Conservation (phyloP, 1,284 basidiomycete genomes). For the Boletus subluridellus region DNA sequence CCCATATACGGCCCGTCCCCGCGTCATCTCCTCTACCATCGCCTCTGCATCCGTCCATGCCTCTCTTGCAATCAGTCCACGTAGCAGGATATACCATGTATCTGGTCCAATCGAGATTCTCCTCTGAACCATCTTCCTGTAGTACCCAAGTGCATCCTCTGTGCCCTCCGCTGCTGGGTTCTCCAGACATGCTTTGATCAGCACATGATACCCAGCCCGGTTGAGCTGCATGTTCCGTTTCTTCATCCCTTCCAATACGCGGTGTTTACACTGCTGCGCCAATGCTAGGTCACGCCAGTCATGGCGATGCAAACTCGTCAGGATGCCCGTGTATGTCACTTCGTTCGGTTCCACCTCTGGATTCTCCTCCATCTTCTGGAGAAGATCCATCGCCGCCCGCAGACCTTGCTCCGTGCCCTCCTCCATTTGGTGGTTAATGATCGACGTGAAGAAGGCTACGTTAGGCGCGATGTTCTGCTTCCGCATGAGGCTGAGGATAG, state of each 20-base stretch:
- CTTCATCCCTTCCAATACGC: conserved; percentile 62
- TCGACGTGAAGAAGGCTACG: conserved; percentile 66
- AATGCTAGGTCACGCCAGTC: conserved; percentile 43
- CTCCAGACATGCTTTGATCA: conserved; percentile 63
- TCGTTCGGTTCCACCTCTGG: conserved; percentile 57
- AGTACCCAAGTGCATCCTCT: conserved; percentile 56
- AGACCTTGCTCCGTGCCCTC: conserved; percentile 52
- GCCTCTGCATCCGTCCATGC: conserved; percentile 59
- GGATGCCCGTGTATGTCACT: conserved; percentile 69
- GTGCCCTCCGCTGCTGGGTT: conserved; percentile 48
- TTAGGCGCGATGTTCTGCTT: conserved; percentile 71
- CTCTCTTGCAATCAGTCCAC: conserved; percentile 51
- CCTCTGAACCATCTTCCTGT: conserved; percentile 59
- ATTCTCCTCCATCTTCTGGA: conserved; percentile 68
- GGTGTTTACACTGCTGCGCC: conserved; percentile 44
- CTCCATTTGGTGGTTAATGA: conserved; percentile 69
- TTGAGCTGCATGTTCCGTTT: conserved; percentile 50
- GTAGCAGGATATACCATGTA: conserved; percentile 74
- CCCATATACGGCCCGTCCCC: conserved; percentile 37
- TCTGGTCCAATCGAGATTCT: conserved; percentile 52
- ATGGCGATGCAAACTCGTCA: conserved; percentile 58
- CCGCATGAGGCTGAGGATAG: conserved; percentile 66
- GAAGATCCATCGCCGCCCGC: conserved; percentile 59
- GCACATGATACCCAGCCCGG: conserved; percentile 67
- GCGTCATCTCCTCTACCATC: conserved; percentile 58